Percentiles rank a stretch among this genome's conserved stretches.
Evolutionary conservation across 352 stramenopile genomes (phyloP).

Genomic region (Phytophthora kernoviae): DNA sequence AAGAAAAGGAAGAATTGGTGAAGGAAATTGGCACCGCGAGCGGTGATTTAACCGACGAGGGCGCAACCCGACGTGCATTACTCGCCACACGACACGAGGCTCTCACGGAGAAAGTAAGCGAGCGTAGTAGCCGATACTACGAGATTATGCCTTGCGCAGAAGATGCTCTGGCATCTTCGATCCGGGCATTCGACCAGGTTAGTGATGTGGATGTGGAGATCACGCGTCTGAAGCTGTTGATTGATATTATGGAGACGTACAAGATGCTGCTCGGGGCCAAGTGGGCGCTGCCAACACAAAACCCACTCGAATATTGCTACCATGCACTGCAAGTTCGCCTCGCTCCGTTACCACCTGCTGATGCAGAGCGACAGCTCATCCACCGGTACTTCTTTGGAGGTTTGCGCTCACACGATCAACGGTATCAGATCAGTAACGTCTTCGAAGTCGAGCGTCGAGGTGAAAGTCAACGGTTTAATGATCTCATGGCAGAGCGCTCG

Average conservation of each 20-base stretch:
- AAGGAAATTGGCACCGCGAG: constrained; percentile 54
- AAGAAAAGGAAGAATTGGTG: constrained; percentile 52
- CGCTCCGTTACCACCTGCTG: constrained; percentile 27
- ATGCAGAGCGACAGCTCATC: constrained; percentile 52
- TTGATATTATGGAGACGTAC: constrained; percentile 79
- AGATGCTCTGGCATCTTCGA: constrained; percentile 54
- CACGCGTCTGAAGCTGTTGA: constrained; percentile 56
- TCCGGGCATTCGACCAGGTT: constrained; percentile 65
- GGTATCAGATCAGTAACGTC: constrained; percentile 66
- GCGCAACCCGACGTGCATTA: constrained; percentile 39
- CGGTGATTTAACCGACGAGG: constrained; percentile 56
- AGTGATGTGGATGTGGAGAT: constrained; percentile 72
- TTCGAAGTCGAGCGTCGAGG: constrained; percentile 69
- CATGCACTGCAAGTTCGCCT: constrained; percentile 72
- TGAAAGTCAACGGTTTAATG: constrained; percentile 54
- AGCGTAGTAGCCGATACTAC: constrained; percentile 79
- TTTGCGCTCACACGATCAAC: constrained; percentile 28
- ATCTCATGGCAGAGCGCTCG: constrained; percentile 43
- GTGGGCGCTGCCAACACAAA: constrained; percentile 17
- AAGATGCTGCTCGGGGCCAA: constrained; percentile 80
- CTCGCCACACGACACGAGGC: constrained; percentile 53
- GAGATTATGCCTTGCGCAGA: constrained; percentile 82
- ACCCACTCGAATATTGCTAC: constrained; percentile 85
- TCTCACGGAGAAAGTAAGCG: constrained; percentile 69
- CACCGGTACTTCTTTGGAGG: constrained; percentile 71